Percentiles rank a stretch among this genome's conserved stretches.
phyloP scores from a whole-genome alignment of 2,329 filamentous ascomycete species.

The Aspergillus awamori region DNA sequence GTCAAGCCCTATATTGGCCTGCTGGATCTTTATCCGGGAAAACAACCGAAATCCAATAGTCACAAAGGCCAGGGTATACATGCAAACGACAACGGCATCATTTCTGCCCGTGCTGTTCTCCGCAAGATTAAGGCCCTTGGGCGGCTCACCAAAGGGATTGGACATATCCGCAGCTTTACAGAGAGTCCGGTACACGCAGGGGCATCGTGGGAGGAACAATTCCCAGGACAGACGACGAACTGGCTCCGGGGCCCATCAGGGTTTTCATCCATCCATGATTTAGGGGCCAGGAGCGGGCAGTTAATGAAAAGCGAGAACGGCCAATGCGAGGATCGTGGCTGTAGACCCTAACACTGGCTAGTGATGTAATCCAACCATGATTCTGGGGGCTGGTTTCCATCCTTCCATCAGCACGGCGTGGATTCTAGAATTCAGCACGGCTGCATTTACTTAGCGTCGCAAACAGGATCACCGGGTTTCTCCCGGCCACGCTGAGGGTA shows the following conservation, averaged over 20 bases:
- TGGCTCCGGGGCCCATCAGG: not conserved
- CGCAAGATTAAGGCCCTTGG: not conserved
- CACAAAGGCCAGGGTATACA: slow-evolving; percentile 1
- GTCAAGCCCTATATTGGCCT: slow-evolving; percentile 1
- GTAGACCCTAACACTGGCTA: slow-evolving; percentile 3
- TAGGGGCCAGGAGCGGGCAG: slow-evolving; percentile 6
- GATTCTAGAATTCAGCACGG: slow-evolving; percentile 8
- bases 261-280: slow-evolving; percentile 3
- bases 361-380: slow-evolving; percentile 7
- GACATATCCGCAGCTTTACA: slow-evolving; percentile 2
- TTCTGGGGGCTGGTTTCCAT: slow-evolving; percentile 3
- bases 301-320: not conserved
- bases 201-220: not conserved
- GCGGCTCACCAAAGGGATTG: slow-evolving; percentile 1
- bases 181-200: not conserved
- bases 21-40: slow-evolving; percentile 1
- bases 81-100: not conserved
- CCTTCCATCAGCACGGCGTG: not conserved
- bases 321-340: not conserved
- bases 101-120: not conserved
- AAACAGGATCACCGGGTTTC: not conserved
- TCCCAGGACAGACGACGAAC: not conserved
- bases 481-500: not conserved
- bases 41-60: slow-evolving; percentile 5
- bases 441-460: not conserved